Evolutionary conservation across 2,329 filamentous ascomycete genomes (phyloP), one percentile per base, ranked within the genome.

Genomic region (Trichoderma gracile): DNA sequence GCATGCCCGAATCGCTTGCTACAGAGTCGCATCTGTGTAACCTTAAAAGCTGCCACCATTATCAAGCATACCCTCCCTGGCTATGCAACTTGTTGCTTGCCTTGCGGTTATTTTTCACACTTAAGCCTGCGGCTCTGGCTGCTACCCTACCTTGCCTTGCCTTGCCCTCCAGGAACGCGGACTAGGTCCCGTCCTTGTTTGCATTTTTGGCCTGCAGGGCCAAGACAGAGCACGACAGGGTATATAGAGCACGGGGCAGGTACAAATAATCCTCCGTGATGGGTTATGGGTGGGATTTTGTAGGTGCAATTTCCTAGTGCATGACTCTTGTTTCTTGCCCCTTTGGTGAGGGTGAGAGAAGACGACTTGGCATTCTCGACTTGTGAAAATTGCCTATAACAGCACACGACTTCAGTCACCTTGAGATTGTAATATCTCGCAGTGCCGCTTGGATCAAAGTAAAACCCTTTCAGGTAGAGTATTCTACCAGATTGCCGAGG

Each of bases 1-100:
- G 57, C 57, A 61, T 53, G 23, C 46, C 57, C 57, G 47, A 61
- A 38, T 12, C 14, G 33, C 33, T 38, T 38, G 33, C 57, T 61
- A 23, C 56, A 50, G 33, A 14, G 47, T 53, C n/a, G 27, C 57
- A 61, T 52, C 40, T 33, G 52, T 23, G 57, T 23, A n/a, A 52
- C 57, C 57, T 4, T 61, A 38, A 52, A 52, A 52, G 57, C 47
- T 43, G 47, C 57, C 47, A 19, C 57, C 52, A 53, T 12, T 5
- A 38, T 12, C 33, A 10, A 14, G 12, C 33, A 2, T 38, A 38
- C 33, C 33, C 5, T 38, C 3, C 33, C 33, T 38, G 4, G 45
- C 33, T 50, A 42, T 60, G 23, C 57, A 15, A 60, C 33, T 60
- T 38, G 14, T 38, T 38, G 33, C 45, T 52, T 33, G 21, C 47